Percentiles rank a stretch among this genome's conserved stretches.
These are phyloP conservation scores for Trichoderma cornu-damae DNA, from an alignment of 2,329 filamentous ascomycete species.

Conservation along the genomic window DNA sequence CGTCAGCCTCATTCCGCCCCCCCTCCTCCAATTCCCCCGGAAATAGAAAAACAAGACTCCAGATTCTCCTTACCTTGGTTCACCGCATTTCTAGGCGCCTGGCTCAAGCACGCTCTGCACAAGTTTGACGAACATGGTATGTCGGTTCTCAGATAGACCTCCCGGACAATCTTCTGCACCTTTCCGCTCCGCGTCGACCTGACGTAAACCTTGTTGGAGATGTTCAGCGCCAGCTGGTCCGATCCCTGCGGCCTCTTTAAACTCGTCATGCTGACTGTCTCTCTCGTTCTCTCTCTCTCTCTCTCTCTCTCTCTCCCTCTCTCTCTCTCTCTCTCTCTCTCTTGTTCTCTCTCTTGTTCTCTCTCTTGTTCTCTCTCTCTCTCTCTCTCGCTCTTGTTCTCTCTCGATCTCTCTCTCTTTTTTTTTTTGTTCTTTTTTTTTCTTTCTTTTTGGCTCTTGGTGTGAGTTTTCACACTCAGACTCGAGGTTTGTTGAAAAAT, in stretches of 20 bases:
- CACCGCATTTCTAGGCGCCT: slow-evolving; percentile 72
- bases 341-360: not conserved
- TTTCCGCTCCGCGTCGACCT: slow-evolving; percentile 92
- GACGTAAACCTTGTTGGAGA: slow-evolving; percentile 94
- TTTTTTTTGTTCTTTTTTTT: not conserved
- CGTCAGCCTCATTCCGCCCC: not conserved
- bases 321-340: no score
- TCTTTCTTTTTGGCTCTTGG: no score
- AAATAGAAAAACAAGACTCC: not conserved
- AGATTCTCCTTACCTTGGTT: slow-evolving; percentile 59
- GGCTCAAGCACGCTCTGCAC: slow-evolving; percentile 68
- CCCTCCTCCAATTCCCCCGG: no score
- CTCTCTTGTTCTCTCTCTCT: no score
- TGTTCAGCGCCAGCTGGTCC: slow-evolving; percentile 59
- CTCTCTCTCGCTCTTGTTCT: no score
- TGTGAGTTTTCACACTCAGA: not conserved
- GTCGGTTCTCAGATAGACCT: slow-evolving; percentile 92
- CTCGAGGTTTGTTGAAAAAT: slow-evolving; percentile 10
- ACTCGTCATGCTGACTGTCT: slow-evolving; percentile 51
- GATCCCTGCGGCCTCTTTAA: slow-evolving; percentile 54
- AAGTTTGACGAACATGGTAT: slow-evolving; percentile 95
- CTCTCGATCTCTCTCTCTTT: not conserved
- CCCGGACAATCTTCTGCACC: slow-evolving; percentile 96
- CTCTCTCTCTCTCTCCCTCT: no score
- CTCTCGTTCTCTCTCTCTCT: not conserved